Conservation (phyloP, 352 stramenopile genomes). For the Phytophthora tentaculata region DNA sequence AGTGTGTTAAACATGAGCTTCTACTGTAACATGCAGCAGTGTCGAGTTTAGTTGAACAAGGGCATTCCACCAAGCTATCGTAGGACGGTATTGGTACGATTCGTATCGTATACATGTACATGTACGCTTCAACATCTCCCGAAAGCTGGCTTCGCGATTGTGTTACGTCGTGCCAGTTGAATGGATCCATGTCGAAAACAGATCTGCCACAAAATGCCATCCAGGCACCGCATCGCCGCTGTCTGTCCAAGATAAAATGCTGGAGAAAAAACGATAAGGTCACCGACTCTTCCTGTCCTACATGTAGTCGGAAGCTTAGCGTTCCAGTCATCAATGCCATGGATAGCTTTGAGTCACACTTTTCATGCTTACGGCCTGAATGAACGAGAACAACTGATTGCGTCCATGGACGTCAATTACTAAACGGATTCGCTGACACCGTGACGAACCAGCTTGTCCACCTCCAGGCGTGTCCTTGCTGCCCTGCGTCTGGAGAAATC, state of each 20-base stretch:
- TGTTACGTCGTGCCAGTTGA: conserved; percentile 11
- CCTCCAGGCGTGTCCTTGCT: conserved; percentile 17
- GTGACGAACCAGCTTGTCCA: conserved; percentile 22
- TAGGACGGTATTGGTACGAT: too few species aligned
- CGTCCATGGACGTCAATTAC: conserved; percentile 18
- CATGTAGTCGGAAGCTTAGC: not conserved
- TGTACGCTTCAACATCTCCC: conserved; percentile 12
- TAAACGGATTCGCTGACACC: conserved; percentile 30
- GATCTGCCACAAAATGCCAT: conserved; percentile 13
- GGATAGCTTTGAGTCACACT: not conserved
- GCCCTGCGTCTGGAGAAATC: conserved; percentile 23
- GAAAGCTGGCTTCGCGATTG: conserved; percentile 17
- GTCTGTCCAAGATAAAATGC: conserved; percentile 14
- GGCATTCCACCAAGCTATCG: not conserved
- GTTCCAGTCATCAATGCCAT: not conserved
- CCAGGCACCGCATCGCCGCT: conserved; percentile 10
- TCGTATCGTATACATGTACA: too few species aligned
- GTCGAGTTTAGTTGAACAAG: conserved; percentile 21
- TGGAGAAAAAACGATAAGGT: conserved; percentile 11
- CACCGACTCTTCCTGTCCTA: not conserved
- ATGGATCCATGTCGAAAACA: conserved; percentile 15
- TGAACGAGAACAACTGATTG: conserved; percentile 19
- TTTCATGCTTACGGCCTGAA: conserved; percentile 8
- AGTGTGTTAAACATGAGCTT: too few species aligned
- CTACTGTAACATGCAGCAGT: conserved; percentile 9